Conservation (phyloP, 2,329 filamentous ascomycete genomes). For the Cladosporium sp. region DNA sequence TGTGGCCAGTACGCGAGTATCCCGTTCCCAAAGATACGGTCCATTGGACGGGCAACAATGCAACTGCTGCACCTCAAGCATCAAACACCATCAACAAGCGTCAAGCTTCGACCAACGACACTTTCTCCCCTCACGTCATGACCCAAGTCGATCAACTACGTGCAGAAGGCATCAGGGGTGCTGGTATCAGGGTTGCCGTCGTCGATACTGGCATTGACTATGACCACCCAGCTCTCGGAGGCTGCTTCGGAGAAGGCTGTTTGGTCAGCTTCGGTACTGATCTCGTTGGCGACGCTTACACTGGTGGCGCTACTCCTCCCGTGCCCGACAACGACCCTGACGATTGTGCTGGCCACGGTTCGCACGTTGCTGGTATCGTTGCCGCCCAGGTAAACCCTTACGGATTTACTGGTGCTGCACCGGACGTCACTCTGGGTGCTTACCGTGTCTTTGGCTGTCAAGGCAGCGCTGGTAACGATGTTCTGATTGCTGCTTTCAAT, state of each 20-base stretch:
- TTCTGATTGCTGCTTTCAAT: conserved; percentile 57
- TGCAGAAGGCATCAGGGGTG: conserved; percentile 42
- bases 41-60: conserved; percentile 17
- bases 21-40: conserved; percentile 18
- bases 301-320: conserved; percentile 33
- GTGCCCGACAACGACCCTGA: conserved; percentile 50
- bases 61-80: conserved; percentile 9
- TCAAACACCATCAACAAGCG: conserved; percentile 16
- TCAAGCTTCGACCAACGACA: conserved; percentile 18
- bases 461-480: conserved; percentile 50
- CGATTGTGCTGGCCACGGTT: conserved; percentile 56
- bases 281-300: conserved; percentile 51
- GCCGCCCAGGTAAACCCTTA: conserved; percentile 53
- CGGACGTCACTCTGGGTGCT: conserved; percentile 52
- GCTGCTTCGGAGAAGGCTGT: conserved; percentile 58
- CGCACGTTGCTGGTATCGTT: conserved; percentile 60
- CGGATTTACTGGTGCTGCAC: conserved; percentile 56
- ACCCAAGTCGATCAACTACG: conserved; percentile 37
- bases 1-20: conserved; percentile 23
- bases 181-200: conserved; percentile 43
- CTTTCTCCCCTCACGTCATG: conserved; percentile 32
- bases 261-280: conserved; percentile 56
- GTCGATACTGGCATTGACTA: conserved; percentile 54
- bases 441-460: conserved; percentile 57
- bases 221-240: conserved; percentile 59